phyloP scores from a whole-genome alignment of 352 stramenopile genomes.

The Globisporangium camurandrum region DNA sequence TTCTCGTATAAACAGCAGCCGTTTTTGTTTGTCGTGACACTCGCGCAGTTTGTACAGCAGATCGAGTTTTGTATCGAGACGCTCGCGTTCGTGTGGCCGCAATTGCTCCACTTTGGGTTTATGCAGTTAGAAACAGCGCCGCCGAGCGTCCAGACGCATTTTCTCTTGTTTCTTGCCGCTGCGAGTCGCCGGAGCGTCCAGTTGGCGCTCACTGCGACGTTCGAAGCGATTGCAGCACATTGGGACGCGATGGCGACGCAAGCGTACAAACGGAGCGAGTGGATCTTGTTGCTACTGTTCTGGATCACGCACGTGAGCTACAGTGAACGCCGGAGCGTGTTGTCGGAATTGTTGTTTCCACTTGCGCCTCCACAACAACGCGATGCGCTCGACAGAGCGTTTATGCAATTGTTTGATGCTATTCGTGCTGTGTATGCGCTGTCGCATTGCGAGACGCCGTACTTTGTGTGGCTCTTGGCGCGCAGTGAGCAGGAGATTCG shows the following conservation, averaged over 20 bases:
- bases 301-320: conserved; percentile 61
- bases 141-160: conserved; percentile 50
- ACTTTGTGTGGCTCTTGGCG: conserved; percentile 48
- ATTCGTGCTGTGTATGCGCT: conserved; percentile 24
- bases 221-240: conserved; percentile 58
- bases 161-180: conserved; percentile 50
- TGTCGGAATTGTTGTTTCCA: conserved; percentile 39
- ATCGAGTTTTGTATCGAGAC: conserved; percentile 45
- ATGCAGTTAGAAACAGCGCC: conserved; percentile 32
- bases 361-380: conserved; percentile 33
- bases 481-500: conserved; percentile 41
- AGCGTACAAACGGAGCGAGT: conserved; percentile 31
- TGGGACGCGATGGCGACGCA: conserved; percentile 45
- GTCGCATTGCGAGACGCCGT: conserved; percentile 33
- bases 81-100: conserved; percentile 67
- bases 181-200: conserved; percentile 43
- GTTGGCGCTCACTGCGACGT: conserved; percentile 48
- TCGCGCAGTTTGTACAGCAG: conserved; percentile 51
- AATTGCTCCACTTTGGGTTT: conserved; percentile 64
- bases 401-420: conserved; percentile 33
- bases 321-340: conserved; percentile 28
- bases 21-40: conserved; percentile 62
- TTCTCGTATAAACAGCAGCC: conserved; percentile 61
- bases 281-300: conserved; percentile 52
- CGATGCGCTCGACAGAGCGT: conserved; percentile 26